phyloP scores from a whole-genome alignment of 2,329 filamentous ascomycete genomes.

The Biscogniauxia mediterranea region DNA sequence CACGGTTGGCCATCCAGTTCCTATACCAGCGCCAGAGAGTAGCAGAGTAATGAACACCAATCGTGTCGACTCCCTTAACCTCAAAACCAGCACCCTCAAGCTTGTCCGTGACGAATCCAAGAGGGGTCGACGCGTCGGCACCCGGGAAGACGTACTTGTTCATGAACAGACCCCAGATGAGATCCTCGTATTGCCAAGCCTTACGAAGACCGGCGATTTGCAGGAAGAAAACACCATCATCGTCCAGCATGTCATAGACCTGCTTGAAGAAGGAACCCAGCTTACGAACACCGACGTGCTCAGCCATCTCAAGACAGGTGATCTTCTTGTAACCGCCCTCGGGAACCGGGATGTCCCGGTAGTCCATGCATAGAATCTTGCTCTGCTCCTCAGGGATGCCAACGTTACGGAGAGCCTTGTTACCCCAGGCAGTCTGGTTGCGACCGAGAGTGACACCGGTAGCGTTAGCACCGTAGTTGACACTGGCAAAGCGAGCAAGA shows the following conservation, averaged over 20 bases:
- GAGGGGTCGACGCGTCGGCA: conserved; percentile 89
- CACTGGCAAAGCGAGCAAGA: conserved; percentile 86
- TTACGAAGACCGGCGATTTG: conserved; percentile 94
- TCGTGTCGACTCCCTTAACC: conserved; percentile 86
- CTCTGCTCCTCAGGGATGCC: conserved; percentile 85
- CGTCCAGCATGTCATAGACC: conserved; percentile 92
- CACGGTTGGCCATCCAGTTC: conserved; percentile 93
- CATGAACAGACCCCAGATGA: conserved; percentile 98
- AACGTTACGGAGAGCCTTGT: conserved; percentile 78
- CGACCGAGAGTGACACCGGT: conserved; percentile 92
- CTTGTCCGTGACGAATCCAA: conserved; percentile 81
- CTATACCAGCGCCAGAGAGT: conserved; percentile 98
- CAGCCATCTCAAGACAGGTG: conserved; percentile 96
- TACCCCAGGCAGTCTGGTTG: conserved; percentile 97
- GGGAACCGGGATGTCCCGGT: conserved; percentile 85
- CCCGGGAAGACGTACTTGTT: conserved; percentile 99
- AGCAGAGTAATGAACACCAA: conserved; percentile 95
- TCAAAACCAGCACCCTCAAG: conserved; percentile 88
- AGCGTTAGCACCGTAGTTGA: conserved; percentile 82
- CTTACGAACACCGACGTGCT: conserved; percentile 95
- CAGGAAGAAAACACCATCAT: conserved; percentile 93
- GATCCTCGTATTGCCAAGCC: conserved; percentile 95
- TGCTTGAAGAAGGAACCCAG: conserved; percentile 79
- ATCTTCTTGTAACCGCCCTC: conserved; percentile 87
- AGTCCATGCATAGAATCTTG: conserved; percentile 92